Conservation (phyloP, 2,329 filamentous ascomycete genomes). For the Phaeosphaeria sp. region DNA sequence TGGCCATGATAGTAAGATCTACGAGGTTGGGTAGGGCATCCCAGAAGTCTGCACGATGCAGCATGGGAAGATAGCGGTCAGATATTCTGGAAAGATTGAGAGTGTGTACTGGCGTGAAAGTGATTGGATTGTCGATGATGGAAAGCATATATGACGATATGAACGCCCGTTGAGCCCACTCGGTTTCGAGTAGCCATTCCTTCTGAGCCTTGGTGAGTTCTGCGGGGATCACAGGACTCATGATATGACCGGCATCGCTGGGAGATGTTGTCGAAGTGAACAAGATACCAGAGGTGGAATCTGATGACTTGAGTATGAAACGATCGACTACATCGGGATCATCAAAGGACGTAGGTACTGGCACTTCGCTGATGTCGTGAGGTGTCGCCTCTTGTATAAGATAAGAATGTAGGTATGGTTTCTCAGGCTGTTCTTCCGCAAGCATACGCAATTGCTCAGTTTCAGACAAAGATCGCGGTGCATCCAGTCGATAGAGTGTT, state of each 20-base stretch:
- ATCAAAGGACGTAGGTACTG: conserved; percentile 26
- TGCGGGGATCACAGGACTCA: conserved; percentile 57
- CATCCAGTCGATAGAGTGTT: conserved; percentile 36
- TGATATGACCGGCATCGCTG: conserved; percentile 28
- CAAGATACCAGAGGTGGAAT: conserved; percentile 35
- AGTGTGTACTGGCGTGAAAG: conserved; percentile 62
- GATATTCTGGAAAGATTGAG: conserved; percentile 71
- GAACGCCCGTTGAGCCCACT: conserved; percentile 73
- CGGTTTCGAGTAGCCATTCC: conserved; percentile 71
- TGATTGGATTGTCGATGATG: conserved; percentile 64
- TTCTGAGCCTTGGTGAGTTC: conserved; percentile 68
- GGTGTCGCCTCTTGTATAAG: conserved; percentile 36
- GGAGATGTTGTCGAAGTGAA: conserved; percentile 40
- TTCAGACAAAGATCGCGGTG: conserved; percentile 19
- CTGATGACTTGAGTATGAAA: conserved; percentile 20
- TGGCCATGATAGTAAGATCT: conserved; percentile 65
- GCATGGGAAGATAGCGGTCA: conserved; percentile 63
- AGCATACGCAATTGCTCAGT: conserved; percentile 16
- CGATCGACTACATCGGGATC: conserved; percentile 27
- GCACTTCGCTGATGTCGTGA: conserved; percentile 24
- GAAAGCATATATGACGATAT: conserved; percentile 71
- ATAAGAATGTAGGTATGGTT: conserved; percentile 40
- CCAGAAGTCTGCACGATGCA: conserved; percentile 69
- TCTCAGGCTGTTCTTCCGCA: conserved; percentile 25
- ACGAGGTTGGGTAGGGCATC: conserved; percentile 60